Evolutionary conservation across 495 filamentous ascomycete species (phyloP).

Genomic region (Xanthoparmelia taractica): DNA sequence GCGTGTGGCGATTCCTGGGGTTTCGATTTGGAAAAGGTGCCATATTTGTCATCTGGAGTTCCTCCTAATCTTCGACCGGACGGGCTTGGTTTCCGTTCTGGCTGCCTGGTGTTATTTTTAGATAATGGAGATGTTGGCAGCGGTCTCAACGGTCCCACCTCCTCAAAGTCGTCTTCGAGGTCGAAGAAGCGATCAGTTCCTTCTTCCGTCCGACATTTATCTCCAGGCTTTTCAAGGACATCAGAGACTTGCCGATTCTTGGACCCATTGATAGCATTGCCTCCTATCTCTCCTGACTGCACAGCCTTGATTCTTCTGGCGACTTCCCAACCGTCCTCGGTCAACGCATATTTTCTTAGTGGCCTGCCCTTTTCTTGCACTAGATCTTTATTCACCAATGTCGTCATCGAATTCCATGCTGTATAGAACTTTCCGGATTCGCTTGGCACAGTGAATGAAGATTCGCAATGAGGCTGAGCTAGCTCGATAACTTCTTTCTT

Average conservation of each 20-base stretch:
- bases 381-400: constrained; percentile 63
- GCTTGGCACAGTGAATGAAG: constrained; percentile 61
- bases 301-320: constrained; percentile 55
- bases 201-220: neutral
- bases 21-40: constrained; percentile 16
- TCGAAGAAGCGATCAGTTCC: neutral
- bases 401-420: constrained; percentile 83
- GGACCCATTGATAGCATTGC: neutral
- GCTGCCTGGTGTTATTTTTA: neutral
- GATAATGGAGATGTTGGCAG: neutral
- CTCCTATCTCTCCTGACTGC: neutral
- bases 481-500: constrained; percentile 61
- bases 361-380: constrained; percentile 67
- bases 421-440: constrained; percentile 68
- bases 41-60: constrained; percentile 18
- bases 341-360: constrained; percentile 58
- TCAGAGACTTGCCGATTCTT: neutral
- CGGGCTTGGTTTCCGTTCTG: neutral
- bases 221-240: neutral
- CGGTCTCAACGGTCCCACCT: neutral
- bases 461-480: constrained; percentile 66
- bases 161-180: constrained; percentile 1
- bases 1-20: neutral
- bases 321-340: constrained; percentile 74
- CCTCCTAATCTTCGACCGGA: constrained; percentile 19